Evolutionary conservation across 2,329 filamentous ascomycete genomes (phyloP).

Genomic region (Lithohypha guttulata): DNA sequence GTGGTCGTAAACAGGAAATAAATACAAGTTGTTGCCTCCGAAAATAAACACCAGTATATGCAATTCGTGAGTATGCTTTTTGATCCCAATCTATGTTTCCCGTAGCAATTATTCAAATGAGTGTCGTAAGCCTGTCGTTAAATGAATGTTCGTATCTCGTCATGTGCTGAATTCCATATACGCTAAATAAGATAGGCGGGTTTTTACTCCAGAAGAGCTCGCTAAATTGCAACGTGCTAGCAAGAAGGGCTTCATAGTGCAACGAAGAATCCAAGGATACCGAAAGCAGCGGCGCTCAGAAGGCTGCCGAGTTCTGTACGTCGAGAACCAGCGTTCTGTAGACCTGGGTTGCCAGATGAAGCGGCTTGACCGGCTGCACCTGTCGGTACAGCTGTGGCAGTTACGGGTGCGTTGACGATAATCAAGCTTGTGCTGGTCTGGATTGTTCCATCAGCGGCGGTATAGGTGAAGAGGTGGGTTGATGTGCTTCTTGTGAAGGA

Average conservation of each 20-base stretch:
- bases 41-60: slow-evolving; percentile 1
- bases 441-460: slow-evolving; percentile 31
- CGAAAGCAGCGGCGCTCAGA: slow-evolving; percentile 31
- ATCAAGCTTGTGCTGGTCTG: slow-evolving; percentile 37
- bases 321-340: slow-evolving; percentile 31
- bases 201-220: not conserved
- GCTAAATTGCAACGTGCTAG: not conserved
- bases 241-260: not conserved
- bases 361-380: slow-evolving; percentile 18
- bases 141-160: slow-evolving; percentile 8
- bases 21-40: slow-evolving; percentile 3
- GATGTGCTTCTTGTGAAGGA: slow-evolving; percentile 28
- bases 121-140: slow-evolving; percentile 9
- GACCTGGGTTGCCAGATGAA: slow-evolving; percentile 25
- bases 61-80: not conserved
- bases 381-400: slow-evolving; percentile 21
- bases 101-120: slow-evolving; percentile 2
- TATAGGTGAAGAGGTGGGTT: slow-evolving; percentile 32
- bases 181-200: not conserved
- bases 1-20: no score
- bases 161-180: not conserved
- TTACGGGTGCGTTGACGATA: slow-evolving; percentile 30
- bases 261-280: slow-evolving; percentile 25
- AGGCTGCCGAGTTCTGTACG: slow-evolving; percentile 29
- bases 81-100: not conserved